Evolutionary conservation across 1,139 yeast genomes (phyloP), one percentile per base, ranked within the genome.

Genomic region (Meyerozyma athensensis): DNA sequence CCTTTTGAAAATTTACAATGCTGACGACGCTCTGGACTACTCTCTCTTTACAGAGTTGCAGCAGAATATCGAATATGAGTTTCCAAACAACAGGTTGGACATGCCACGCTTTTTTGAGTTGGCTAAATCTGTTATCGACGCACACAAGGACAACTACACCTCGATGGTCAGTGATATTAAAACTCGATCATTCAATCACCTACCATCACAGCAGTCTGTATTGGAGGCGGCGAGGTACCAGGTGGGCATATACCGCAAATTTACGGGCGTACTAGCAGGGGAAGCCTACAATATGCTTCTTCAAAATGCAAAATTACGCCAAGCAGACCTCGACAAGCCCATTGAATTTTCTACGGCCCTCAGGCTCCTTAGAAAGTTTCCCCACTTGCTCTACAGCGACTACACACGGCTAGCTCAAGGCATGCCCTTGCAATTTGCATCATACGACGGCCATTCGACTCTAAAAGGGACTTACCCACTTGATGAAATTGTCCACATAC

Each of bases 111-210:
- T 62, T 35, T 39, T 63, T 3, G 41, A 42, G 3, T 42, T 48
- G 2, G 40, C 52, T 1, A 36, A 43, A 2, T 35, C 45, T 6
- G 44, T 64, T 1, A 42, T 59, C 3, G 37, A 43, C 1, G 45
- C 50, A 12, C 49, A 54, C 37, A 39, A 35, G 9, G 30, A 39
- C 7, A 34, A 44, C 5, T 59, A 48, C 36, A 47, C 50, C 7
- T 34, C 73, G 20, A 40, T 44, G 14, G 58, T 77, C 1, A 61
- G 73, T 33, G 92, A 83, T 55, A 72, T 80, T 20, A 81, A 81
- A 50, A 80, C 89, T 0, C 59, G 87, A 39, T 52, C 63, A 1
- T 47, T 50, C 33, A 60, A 60, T 35, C 46, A 44, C 2, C 43
- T 72, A 2, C 86, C 87, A 0, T 36, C 41, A 2, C 81, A 72